These are phyloP conservation scores for Candida methanosorbosa DNA, from an alignment of 805 yeast genomes.

Conservation along the genomic window DNA sequence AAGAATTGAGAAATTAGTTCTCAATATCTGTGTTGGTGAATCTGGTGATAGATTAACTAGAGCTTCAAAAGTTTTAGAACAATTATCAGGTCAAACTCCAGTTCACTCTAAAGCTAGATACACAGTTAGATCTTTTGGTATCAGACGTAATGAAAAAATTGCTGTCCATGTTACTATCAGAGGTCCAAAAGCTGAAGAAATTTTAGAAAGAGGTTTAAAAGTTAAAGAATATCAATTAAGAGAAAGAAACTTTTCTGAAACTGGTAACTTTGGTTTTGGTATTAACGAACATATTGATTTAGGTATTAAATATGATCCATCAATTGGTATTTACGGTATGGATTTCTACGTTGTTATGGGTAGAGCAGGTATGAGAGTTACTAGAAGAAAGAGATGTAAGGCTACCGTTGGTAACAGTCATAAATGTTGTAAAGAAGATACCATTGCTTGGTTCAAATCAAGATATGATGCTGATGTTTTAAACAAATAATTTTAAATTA, in stretches of 20 bases:
- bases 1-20: constrained; percentile 98
- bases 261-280: constrained; percentile 99
- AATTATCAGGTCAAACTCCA: constrained; percentile 99
- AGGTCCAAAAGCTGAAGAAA: constrained; percentile 99
- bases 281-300: constrained; percentile 98
- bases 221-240: constrained; percentile 98
- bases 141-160: constrained; percentile 99
- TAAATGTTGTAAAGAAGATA: constrained; percentile 85
- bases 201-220: constrained; percentile 98
- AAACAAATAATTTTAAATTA: constrained; percentile 46
- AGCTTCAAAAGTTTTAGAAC: constrained; percentile 99
- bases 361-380: constrained; percentile 98
- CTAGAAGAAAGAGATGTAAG: constrained; percentile 96
- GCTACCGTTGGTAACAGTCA: constrained; percentile 87
- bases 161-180: constrained; percentile 99
- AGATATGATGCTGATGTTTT: constrained; percentile 98
- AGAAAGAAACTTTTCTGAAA: constrained; percentile 90
- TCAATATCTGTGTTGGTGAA: constrained; percentile 99
- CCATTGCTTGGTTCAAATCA: constrained; percentile 98
- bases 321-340: constrained; percentile 99
- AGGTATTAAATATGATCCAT: constrained; percentile 99
- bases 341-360: constrained; percentile 99
- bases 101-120: constrained; percentile 99
- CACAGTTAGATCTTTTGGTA: constrained; percentile 99
- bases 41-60: constrained; percentile 99